Evolutionary conservation across 2,329 filamentous ascomycete species (phyloP).

Genomic region (Talaromyces pinophilus): DNA sequence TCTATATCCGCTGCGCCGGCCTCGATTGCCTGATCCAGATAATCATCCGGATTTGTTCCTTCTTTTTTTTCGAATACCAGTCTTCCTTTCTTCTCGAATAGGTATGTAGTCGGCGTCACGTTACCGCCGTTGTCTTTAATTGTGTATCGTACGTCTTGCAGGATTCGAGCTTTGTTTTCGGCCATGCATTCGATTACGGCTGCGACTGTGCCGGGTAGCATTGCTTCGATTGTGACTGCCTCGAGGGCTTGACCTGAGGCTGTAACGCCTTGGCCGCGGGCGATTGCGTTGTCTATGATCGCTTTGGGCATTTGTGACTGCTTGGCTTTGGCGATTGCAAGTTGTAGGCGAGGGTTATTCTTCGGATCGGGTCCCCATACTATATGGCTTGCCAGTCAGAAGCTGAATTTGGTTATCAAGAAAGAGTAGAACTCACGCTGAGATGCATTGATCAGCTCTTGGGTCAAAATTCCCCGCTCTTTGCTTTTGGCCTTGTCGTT

Average conservation of each 20-base stretch:
- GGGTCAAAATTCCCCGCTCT: conserved; percentile 66
- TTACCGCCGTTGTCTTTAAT: conserved; percentile 72
- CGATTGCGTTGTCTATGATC: conserved; percentile 80
- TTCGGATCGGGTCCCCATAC: conserved; percentile 74
- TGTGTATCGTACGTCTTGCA: conserved; percentile 70
- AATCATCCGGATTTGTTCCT: conserved; percentile 63
- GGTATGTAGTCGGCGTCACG: conserved; percentile 73
- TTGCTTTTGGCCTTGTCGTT: conserved; percentile 74
- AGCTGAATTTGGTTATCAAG: neutral
- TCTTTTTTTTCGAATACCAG: conserved; percentile 67
- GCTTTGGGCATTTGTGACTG: conserved; percentile 83
- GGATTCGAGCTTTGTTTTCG: conserved; percentile 71
- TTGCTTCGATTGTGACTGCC: conserved; percentile 72
- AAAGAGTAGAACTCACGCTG: conserved; percentile 58
- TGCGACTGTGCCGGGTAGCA: conserved; percentile 72
- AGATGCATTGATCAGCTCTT: conserved; percentile 72
- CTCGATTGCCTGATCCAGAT: conserved; percentile 80
- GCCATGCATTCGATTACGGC: conserved; percentile 84
- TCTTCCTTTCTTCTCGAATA: conserved; percentile 80
- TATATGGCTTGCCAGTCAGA: conserved; percentile 34
- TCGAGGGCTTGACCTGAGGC: conserved; percentile 75
- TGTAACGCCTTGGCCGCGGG: conserved; percentile 83
- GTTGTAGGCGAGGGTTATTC: conserved; percentile 73
- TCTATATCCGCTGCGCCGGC: conserved; percentile 65
- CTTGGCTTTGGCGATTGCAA: conserved; percentile 74